Percentiles rank a stretch among this genome's conserved stretches.
Evolutionary conservation across 257 asterid species (phyloP).

Genomic region (Scutellaria barbata): DNA sequence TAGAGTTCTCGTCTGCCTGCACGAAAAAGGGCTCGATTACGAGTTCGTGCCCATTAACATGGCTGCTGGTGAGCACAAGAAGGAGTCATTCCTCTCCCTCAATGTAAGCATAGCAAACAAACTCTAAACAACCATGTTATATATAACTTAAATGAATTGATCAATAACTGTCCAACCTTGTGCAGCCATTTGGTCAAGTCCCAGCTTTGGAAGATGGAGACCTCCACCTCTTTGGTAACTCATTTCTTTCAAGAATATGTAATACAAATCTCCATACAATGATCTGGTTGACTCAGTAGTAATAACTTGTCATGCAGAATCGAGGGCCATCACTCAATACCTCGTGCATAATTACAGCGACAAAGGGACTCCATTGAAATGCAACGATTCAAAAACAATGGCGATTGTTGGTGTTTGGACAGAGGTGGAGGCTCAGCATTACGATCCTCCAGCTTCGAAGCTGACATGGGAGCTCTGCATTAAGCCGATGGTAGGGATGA

Average conservation of each 20-base stretch:
- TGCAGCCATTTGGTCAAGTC: slow-evolving; percentile 60
- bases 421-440: slow-evolving; percentile 69
- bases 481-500: slow-evolving; percentile 53
- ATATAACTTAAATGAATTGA: not conserved
- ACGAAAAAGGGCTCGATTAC: slow-evolving; percentile 55
- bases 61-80: slow-evolving; percentile 47
- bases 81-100: slow-evolving; percentile 46
- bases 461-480: slow-evolving; percentile 54
- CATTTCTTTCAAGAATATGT: not conserved
- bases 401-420: slow-evolving; percentile 48
- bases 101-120: slow-evolving; percentile 38
- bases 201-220: slow-evolving; percentile 61
- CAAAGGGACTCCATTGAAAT: slow-evolving; percentile 49
- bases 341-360: slow-evolving; percentile 49
- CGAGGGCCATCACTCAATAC: slow-evolving; percentile 68
- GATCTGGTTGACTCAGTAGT: not conserved
- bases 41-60: slow-evolving; percentile 47
- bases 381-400: slow-evolving; percentile 51
- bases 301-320: slow-evolving; percentile 51
- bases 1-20: slow-evolving; percentile 50
- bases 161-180: not conserved
- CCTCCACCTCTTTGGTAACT: slow-evolving; percentile 50
- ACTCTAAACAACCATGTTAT: not conserved
- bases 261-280: not conserved
- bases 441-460: slow-evolving; percentile 49